Base-by-base conservation (phyloP, 2,329 filamentous ascomycete genomes). In the Metarhizium rileyi region DNA sequence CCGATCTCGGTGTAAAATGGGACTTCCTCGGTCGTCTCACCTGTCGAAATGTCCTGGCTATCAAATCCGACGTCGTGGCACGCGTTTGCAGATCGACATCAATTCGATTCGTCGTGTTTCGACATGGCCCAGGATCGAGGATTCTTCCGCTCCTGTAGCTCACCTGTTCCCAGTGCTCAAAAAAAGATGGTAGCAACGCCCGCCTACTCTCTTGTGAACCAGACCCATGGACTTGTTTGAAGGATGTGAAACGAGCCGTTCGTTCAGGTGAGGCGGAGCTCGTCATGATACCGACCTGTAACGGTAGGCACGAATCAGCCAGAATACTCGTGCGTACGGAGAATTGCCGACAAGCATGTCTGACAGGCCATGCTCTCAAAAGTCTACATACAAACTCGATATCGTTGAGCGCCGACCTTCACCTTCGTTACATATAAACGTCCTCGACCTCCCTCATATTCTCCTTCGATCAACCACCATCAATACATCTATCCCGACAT, bases 401-500 rank as follows among this genome's bases (percentile, higher is more conserved):
- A 36, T 36, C 33, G 16, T 5, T 8, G 43, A n/a, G 9, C 7
- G 18, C 25, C 36, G n/a, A 5, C 18, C 36, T 6, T 27, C 4
- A n/a, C 28, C 26, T n/a, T n/a, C n/a, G n/a, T n/a, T n/a, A 27
- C 14, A 48, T 48, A 48, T 38, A 48, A 48, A 48, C 43, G 43
- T 26, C 16, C 2, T 35, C 26, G 14, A 3, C 12, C 16, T 44
- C 47, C 27, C n/a, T n/a, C n/a, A n/a, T n/a, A n/a, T 25, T 10
- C 12, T 27, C 44, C 27, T 26, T n/a, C 25, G 16, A 36, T 36
- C 16, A 16, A 36, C 10, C 16, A n/a, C 16, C 33, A 36, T n/a
- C 33, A 36, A 36, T 5, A 36, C 33, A 42, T 25, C 20, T 14
- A 23, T 4, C 18, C 25, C 38, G 16, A 35, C 28, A 30, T 9